Evolutionary conservation across 2,329 filamentous ascomycete species (phyloP).

Genomic region (Cladophialophora exuberans): DNA sequence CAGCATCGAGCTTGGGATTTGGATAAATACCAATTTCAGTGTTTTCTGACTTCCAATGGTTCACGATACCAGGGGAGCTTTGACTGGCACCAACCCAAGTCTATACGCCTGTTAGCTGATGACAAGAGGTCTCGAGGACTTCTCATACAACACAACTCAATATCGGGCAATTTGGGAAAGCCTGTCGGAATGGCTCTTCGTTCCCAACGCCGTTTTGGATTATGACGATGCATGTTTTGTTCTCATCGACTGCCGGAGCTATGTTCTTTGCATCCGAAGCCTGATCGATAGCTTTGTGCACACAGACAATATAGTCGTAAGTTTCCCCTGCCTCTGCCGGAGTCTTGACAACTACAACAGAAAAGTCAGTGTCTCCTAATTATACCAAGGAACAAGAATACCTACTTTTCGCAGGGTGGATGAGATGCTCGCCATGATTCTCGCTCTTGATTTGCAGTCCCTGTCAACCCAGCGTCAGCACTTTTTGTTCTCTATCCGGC

Average conservation of each 20-base stretch:
- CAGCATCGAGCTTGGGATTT: conserved; percentile 38
- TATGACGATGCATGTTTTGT: conserved; percentile 42
- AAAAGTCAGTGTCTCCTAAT: conserved; percentile 5
- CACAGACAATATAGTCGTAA: conserved; percentile 45
- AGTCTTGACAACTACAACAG: conserved; percentile 41
- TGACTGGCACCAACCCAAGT: conserved; percentile 60
- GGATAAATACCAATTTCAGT: conserved; percentile 59
- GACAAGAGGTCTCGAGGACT: not conserved
- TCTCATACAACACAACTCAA: conserved; percentile 47
- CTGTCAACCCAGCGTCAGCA: conserved; percentile 28
- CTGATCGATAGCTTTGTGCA: conserved; percentile 49
- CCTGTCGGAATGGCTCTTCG: conserved; percentile 43
- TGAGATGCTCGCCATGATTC: conserved; percentile 45
- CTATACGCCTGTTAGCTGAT: conserved; percentile 32
- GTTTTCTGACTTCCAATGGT: conserved; percentile 57
- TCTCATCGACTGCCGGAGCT: conserved; percentile 41
- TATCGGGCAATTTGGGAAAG: conserved; percentile 39
- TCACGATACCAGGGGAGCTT: conserved; percentile 51
- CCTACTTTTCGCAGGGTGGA: conserved; percentile 42
- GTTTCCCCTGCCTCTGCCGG: conserved; percentile 39
- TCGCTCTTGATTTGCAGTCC: conserved; percentile 48
- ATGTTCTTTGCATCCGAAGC: conserved; percentile 41
- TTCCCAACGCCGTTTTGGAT: conserved; percentile 49
- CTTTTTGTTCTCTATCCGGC: not conserved
- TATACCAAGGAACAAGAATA: not conserved